These are phyloP conservation scores for Zasmidium angulare DNA, from an alignment of 2,329 filamentous ascomycete species.

Conservation along the genomic window DNA sequence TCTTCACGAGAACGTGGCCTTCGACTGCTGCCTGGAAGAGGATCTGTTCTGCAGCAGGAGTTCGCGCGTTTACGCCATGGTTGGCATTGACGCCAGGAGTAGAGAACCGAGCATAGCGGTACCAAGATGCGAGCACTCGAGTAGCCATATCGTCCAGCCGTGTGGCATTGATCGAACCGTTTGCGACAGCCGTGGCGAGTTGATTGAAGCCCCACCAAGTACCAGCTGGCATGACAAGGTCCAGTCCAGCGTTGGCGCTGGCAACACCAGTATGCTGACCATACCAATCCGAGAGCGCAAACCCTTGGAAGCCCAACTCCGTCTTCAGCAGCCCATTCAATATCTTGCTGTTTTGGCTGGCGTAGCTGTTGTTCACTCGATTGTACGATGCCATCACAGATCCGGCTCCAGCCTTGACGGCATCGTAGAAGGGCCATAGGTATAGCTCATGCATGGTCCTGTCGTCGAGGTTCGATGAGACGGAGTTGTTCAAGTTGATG, in stretches of 20 bases:
- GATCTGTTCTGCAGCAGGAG: conserved; percentile 48
- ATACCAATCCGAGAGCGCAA: conserved; percentile 51
- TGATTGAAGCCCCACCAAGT: conserved; percentile 28
- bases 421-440: conserved; percentile 70
- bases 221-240: conserved; percentile 33
- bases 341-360: conserved; percentile 67
- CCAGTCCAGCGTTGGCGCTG: conserved; percentile 31
- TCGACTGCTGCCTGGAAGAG: conserved; percentile 58
- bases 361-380: conserved; percentile 50
- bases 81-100: conserved; percentile 52
- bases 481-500: conserved; percentile 25
- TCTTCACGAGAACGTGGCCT: conserved; percentile 64
- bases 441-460: conserved; percentile 45
- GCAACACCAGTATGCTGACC: conserved; percentile 34
- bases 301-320: conserved; percentile 48
- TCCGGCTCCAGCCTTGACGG: conserved; percentile 69
- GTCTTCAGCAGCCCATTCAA: conserved; percentile 68
- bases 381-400: conserved; percentile 80
- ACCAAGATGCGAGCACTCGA: conserved; percentile 31
- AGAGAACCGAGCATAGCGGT: conserved; percentile 21
- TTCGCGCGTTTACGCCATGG: conserved; percentile 52
- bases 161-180: conserved; percentile 32
- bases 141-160: conserved; percentile 38
- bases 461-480: conserved; percentile 47
- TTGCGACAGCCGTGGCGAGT: conserved; percentile 32